Base-by-base conservation (phyloP, 106 monocot genomes). In the Alisma plantagoaquatica region DNA sequence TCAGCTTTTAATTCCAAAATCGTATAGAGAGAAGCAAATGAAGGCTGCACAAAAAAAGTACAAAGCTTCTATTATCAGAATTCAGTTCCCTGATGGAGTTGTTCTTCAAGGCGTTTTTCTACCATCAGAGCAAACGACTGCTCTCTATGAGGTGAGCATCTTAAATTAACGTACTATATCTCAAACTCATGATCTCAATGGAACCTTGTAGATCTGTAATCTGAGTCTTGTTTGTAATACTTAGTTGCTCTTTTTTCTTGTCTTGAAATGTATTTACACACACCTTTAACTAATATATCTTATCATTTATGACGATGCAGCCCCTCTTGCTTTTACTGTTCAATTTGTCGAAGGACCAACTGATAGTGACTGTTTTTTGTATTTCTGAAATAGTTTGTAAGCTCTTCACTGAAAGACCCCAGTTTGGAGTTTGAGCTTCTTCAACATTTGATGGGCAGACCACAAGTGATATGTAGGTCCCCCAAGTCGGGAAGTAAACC, bases 61-160 rank as follows among this genome's bases (percentile, higher is more conserved):
- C 41, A 77, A 71, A 33, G 22, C 53, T 26, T 59, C 80, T n/a
- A n/a, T n/a, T n/a, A n/a, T n/a, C n/a, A n/a, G n/a, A n/a, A n/a
- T n/a, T n/a, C n/a, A n/a, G n/a, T 91, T 91, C 53, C 90, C 90
- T 23, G 90, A 91, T 63, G 77, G 84, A 27, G 75, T 91, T 43
- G 69, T 91, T 54, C 80, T 91, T 10, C 90, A 91, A 49, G 90
- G 71, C 29, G 33, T 74, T 2, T 91, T 91, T 63, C 56, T 68
- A 17, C 84, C 90, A 38, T 68, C 58, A 41, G 90, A 91, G 59
- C 67, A 77, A 43, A 91, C 84, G 23, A 64, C 60, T 29, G 64
- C 55, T 2, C 75, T 91, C 21, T 91, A 91, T 56, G 72, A 91
- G 90, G 90, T 84, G 56, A 54, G 62, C n/a, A n/a, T n/a, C n/a